Base-by-base conservation (phyloP, 495 filamentous ascomycete species). In the Penicillium diatomitis region DNA sequence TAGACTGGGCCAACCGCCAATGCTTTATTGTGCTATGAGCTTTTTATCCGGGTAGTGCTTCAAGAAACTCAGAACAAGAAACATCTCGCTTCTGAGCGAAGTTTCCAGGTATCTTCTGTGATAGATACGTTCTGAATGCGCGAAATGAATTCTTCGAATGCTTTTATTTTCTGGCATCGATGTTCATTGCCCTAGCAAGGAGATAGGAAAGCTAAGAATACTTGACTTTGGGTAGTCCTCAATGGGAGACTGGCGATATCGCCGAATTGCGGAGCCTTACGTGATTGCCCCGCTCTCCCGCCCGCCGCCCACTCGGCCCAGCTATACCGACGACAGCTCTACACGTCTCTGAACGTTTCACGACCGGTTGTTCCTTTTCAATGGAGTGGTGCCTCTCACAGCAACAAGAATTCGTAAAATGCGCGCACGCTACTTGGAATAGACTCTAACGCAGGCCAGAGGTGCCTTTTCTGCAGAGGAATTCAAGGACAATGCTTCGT, bases 371-470 rank as follows among this genome's bases (percentile, higher is more conserved):
- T 20, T 44, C 29, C 41, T 30, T 32, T 44, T 34, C 41, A 32
- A 44, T 44, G 41, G 41, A 42, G 31, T 32, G 41, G n/a, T 7
- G 31, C 34, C 31, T 30, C 9, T 12, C n/a, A 44, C 41, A 47
- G 38, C 46, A 30, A 30, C 41, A 28, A 32, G 38, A 30, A 7
- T n/a, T 35, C 38, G 44, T 44, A 58, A 44, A 32, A 62, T 62
- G 59, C 51, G 43, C 47, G 45, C 45, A 11, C 41, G 49, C 30
- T 55, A 31, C 36, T 42, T 49, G 35, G 50, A 42, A 45, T 43
- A 32, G 46, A 48, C 47, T 46, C 45, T 57, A 46, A 52, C 35
- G 31, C 57, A 56, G 41, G 42, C 48, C 52, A 48, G 45, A 48
- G 39, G 43, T 53, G 52, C 46, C 45, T 41, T 47, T 43, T 49